A percentile compares a stretch with the other conserved stretches of the same genome.
Evolutionary conservation across 306 rosid genomes (phyloP).

Genomic region (Ammopiptanthus mongolicus): DNA sequence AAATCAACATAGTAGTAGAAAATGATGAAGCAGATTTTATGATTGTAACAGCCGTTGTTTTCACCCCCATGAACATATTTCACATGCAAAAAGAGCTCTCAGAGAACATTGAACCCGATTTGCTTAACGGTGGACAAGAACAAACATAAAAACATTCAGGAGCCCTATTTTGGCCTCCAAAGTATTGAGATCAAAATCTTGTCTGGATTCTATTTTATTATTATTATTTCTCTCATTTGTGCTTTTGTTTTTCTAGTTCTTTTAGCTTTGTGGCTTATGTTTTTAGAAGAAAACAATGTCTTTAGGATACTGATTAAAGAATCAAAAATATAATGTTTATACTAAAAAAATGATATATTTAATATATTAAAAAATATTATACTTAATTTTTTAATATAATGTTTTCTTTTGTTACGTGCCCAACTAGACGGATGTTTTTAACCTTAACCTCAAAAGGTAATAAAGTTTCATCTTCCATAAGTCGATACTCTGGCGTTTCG

Average conservation of each 20-base stretch:
- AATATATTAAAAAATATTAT: no score
- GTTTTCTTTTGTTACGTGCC: no score
- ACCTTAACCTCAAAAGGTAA: neutral
- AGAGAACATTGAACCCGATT: constrained; percentile 1
- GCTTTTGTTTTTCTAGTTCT: neutral
- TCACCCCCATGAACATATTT: constrained; percentile 28
- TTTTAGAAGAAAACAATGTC: no score
- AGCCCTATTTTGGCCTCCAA: neutral
- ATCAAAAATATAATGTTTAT: no score
- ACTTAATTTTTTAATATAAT: no score
- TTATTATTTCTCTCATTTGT: neutral
- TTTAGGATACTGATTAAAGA: no score
- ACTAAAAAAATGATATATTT: no score
- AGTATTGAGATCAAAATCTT: neutral
- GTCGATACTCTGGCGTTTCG: neutral
- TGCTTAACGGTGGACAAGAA: neutral
- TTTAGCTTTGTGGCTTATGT: neutral
- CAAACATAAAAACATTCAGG: neutral
- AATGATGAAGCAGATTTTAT: constrained; percentile 16
- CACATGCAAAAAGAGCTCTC: constrained; percentile 10
- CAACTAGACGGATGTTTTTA: no score
- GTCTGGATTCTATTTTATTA: neutral
- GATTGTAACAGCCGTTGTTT: constrained; percentile 21
- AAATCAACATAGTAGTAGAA: constrained; percentile 1
- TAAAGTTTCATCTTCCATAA: neutral